These are phyloP conservation scores for Arachis hypogaea DNA, from an alignment of 306 rosid species.

Conservation along the genomic window DNA sequence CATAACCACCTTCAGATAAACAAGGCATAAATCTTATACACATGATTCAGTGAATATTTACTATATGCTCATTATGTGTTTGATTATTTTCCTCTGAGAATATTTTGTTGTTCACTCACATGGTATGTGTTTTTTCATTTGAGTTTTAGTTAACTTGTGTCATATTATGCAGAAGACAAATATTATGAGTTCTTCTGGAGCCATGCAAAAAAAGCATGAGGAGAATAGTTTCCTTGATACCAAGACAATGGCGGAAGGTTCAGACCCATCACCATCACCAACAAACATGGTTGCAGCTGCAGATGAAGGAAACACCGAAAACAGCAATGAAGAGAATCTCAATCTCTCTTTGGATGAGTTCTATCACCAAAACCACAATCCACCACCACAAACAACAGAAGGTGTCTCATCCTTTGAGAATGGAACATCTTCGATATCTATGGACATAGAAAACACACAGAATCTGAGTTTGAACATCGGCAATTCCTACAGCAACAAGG, in stretches of 20 bases:
- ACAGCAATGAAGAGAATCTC: conserved; percentile 46
- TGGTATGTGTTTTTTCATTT: conserved; percentile 30
- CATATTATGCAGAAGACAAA: conserved; percentile 44
- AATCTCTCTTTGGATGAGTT: conserved; percentile 60
- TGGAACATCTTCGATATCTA: conserved; percentile 37
- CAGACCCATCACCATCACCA: conserved; percentile 28
- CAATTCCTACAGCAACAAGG: conserved; percentile 38
- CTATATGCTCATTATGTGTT: conserved; percentile 4
- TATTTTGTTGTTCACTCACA: conserved; percentile 38
- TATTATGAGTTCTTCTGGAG: conserved; percentile 37
- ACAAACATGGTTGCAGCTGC: conserved; percentile 26
- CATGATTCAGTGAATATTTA: conserved; percentile 23
- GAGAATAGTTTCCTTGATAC: conserved; percentile 64
- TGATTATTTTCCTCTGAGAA: conserved; percentile 17
- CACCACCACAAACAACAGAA: conserved; percentile 27
- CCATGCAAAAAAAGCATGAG: conserved; percentile 48
- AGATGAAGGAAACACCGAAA: conserved; percentile 7
- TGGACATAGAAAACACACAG: conserved; percentile 52
- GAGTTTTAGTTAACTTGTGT: conserved; percentile 31
- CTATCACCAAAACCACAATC: conserved; percentile 51
- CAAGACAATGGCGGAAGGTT: conserved; percentile 51
- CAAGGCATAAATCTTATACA: conserved; percentile 31
- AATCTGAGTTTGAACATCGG: conserved; percentile 50
- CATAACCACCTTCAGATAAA: conserved; percentile 35
- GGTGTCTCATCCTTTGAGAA: conserved; percentile 37